phyloP scores from a whole-genome alignment of 768 basidiomycete genomes.

The Rhodocollybia butyracea region DNA sequence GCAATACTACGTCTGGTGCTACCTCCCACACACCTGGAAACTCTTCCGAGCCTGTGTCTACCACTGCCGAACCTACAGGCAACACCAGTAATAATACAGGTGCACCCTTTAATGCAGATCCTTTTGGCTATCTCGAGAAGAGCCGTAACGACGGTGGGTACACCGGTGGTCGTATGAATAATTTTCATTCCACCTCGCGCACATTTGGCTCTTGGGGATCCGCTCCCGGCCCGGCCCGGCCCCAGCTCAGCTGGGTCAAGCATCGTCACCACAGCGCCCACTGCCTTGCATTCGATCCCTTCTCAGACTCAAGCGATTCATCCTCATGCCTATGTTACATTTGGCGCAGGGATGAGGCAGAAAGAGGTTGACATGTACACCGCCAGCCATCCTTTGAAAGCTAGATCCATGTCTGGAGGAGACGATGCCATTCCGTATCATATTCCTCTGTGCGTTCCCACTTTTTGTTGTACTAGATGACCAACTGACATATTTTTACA shows the following conservation, averaged over 20 bases:
- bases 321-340: slow-evolving; percentile 76
- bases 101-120: slow-evolving; percentile 35
- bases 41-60: too few species aligned
- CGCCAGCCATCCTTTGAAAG: slow-evolving; percentile 63
- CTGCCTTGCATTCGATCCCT: slow-evolving; percentile 33
- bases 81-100: not conserved
- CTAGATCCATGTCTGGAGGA: slow-evolving; percentile 45
- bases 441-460: slow-evolving; percentile 66
- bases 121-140: slow-evolving; percentile 60
- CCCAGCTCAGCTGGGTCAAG: slow-evolving; percentile 11
- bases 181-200: slow-evolving; percentile 15
- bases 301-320: slow-evolving; percentile 58
- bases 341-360: slow-evolving; percentile 83
- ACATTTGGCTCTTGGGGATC: slow-evolving; percentile 33
- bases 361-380: slow-evolving; percentile 82
- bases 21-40: too few species aligned
- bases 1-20: not conserved
- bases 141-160: slow-evolving; percentile 10
- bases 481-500: slow-evolving; percentile 20
- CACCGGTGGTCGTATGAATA: slow-evolving; percentile 17
- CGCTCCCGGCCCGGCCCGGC: slow-evolving; percentile 16
- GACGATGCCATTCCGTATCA: slow-evolving; percentile 70
- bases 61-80: not conserved
- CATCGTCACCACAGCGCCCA: slow-evolving; percentile 6
- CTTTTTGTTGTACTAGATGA: not conserved